Base-by-base conservation (phyloP, 352 stramenopile genomes). In the Pythium periplocum region DNA sequence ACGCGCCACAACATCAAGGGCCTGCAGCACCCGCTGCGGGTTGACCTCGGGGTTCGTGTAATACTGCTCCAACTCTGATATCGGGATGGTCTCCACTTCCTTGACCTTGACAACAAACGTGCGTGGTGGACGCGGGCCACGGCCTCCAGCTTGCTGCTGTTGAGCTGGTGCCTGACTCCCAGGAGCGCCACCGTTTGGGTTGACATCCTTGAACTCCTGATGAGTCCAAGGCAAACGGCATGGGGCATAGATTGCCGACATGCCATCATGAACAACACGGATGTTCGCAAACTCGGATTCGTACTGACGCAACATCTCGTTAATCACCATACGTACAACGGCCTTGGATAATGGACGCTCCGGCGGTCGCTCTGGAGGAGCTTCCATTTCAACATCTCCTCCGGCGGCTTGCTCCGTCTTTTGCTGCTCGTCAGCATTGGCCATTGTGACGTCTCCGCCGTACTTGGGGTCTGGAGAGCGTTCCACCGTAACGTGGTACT, bases 81-180 rank as follows among this genome's bases (percentile, higher is more conserved):
- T 71, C 4, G 59, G 66, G 45, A 89, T 84, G 4, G 70, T 69
- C 55, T 88, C 75, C 2, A 78, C 77, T 2, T 78, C 58, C 55
- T 87, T 87, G n/a, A 90, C 73, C 31, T 77, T 83, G 10, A 89
- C 71, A 6, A 82, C 68, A 60, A 90, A 92, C 0, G 74, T 86
- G 10, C 61, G 66, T 12, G 79, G 73, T 0, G 70, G 61, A 17
- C 79, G 73, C 17, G 17, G 17, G 17, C 17, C 17, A 26, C 17
- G 17, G 17, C 17, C 17, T 26, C 17, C 17, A 26, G 17, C 17
- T 26, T 26, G 17, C 17, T 26, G 17, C 32, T 61, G 58, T 53
- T 64, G 48, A 2, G 46, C 45, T 12, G 62, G 60, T 34, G 57
- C 54, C 33, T 44, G 38, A n/a, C 6, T 45, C 26, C 34, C 11